phyloP scores from a whole-genome alignment of 768 basidiomycete species.

The Hericium erinaceus region DNA sequence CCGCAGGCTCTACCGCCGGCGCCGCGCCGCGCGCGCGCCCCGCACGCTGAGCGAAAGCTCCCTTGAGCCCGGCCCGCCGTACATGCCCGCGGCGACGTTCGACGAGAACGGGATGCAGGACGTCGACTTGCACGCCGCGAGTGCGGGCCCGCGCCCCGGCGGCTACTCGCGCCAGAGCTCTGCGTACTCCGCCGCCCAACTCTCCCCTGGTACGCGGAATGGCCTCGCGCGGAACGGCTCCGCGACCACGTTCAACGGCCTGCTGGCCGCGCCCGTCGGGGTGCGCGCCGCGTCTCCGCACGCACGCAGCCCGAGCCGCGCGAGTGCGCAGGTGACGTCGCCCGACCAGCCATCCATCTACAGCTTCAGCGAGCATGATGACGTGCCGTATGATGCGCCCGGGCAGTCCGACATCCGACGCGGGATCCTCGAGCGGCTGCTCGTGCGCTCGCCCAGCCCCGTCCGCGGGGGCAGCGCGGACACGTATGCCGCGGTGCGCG shows the following conservation, averaged over 20 bases:
- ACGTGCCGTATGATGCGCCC: constrained; percentile 33
- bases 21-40: background rate
- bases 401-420: constrained; percentile 45
- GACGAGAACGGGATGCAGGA: background rate
- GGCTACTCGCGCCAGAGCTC: constrained; percentile 11
- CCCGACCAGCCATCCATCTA: constrained; percentile 8
- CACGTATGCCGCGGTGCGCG: background rate
- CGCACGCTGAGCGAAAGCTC: background rate
- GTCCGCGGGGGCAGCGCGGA: background rate
- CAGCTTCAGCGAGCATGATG: constrained; percentile 19
- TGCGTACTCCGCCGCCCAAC: background rate
- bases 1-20: constrained; percentile 11
- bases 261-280: background rate
- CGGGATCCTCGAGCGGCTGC: constrained; percentile 35
- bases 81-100: constrained; percentile 8
- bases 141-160: constrained; percentile 2
- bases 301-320: background rate
- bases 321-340: constrained; percentile 3
- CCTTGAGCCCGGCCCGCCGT: constrained; percentile 21
- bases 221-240: background rate
- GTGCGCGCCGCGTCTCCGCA: background rate
- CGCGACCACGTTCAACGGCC: background rate
- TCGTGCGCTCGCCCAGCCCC: constrained; percentile 14
- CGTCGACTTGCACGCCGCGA: background rate
- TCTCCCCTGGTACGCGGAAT: too few species aligned